phyloP scores from a whole-genome alignment of 345 rosid species.

The Camelina laxa region DNA sequence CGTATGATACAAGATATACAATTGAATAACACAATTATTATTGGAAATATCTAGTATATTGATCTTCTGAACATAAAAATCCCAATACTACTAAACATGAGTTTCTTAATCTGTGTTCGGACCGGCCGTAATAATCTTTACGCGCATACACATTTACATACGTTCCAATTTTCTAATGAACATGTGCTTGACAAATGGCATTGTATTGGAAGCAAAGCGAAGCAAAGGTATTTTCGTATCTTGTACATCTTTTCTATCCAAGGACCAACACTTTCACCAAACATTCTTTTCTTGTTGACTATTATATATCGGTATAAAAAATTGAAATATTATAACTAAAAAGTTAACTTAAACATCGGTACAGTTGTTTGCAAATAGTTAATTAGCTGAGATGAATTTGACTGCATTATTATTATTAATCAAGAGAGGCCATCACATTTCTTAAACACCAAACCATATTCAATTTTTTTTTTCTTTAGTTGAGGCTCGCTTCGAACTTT shows the following conservation, averaged over 20 bases:
- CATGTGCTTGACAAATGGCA: constrained; percentile 27
- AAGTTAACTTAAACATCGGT: background rate
- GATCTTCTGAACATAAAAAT: background rate
- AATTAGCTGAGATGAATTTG: background rate
- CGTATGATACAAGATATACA: constrained; percentile 48
- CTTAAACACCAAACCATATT: no score
- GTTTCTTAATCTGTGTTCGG: constrained; percentile 18
- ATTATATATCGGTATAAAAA: background rate
- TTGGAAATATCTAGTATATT: background rate
- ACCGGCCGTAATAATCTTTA: background rate
- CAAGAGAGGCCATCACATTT: no score
- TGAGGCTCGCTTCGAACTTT: no score
- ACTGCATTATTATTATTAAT: no score
- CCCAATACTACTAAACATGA: background rate
- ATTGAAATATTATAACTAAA: background rate
- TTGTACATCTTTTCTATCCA: constrained; percentile 34
- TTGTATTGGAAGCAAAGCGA: constrained; percentile 65
- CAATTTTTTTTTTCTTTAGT: no score
- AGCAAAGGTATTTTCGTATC: constrained; percentile 44
- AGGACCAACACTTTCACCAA: constrained; percentile 26
- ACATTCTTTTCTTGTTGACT: background rate
- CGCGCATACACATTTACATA: constrained; percentile 11
- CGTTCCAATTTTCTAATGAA: background rate
- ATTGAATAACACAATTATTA: background rate
- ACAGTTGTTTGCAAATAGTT: background rate